Evolutionary conservation across 73 alveolate species (phyloP), one percentile per base, ranked within the genome.

Genomic region (Strombidium stylifer): DNA sequence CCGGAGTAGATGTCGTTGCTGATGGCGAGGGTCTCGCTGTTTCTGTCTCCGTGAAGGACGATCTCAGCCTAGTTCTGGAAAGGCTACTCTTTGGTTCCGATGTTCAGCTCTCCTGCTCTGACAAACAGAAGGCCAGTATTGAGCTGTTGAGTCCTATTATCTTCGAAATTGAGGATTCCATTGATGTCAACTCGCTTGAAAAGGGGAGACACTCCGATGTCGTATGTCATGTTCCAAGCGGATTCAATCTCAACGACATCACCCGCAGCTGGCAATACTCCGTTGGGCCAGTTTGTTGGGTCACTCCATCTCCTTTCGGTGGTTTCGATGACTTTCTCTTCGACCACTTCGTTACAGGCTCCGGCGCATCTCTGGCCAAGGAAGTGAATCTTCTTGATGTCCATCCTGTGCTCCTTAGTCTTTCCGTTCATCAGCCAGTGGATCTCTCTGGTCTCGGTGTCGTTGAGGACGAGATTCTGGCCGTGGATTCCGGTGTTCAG

Each of bases 41-140:
- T 44, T 48, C 54, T 39, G 37, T 31, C 76, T 23, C 97, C 97
- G 35, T 68, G 68, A 24, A 90, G 73, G 1, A 81, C 69, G 27
- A 90, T 86, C 23, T 31, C 59, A 19, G 74, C 85, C 8, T 81
- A 47, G 10, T 74, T 64, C 14, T 54, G 31, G 53, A 73, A 82
- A 34, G 97, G 91, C 16, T 30, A 37, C 19, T 46, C 56, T 15
- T 10, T 44, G 14, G 60, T 49, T 0, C 92, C 92, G 6, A 57
- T 51, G 32, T 60, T 30, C 26, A 81, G 50, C 21, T 46, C 78
- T 50, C 92, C 92, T 20, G 61, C 84, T 40, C 92, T 81, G 1
- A 81, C 81, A 39, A 68, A 81, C 0, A 81, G 47, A 67, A 69
- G 52, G 27, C 40, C 50, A 19, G 80, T 47, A 5, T 32, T 49